A percentile compares a stretch with the other conserved stretches of the same genome.
phyloP scores from a whole-genome alignment of 768 basidiomycete genomes.

The Rhizopogon salebrosus region DNA sequence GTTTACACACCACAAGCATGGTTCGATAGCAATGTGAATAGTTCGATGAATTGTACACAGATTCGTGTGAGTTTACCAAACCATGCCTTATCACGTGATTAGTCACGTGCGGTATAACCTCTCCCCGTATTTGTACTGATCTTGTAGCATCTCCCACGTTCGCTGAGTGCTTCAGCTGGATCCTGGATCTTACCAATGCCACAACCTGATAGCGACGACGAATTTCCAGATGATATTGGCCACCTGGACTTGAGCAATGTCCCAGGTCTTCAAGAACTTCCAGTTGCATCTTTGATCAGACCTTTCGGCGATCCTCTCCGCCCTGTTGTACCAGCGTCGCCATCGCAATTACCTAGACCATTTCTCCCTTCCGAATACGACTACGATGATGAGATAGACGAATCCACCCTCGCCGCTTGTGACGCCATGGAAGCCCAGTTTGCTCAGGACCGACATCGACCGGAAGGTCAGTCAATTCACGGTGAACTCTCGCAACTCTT shows the following conservation, averaged over 20 bases:
- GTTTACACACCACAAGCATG: too few relatives aligned
- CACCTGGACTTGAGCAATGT: slow-evolving; percentile 41
- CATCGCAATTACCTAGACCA: neutral
- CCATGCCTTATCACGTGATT: too few relatives aligned
- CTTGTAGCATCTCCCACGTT: too few relatives aligned
- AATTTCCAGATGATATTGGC: slow-evolving; percentile 54
- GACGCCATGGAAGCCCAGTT: neutral
- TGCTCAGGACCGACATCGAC: neutral
- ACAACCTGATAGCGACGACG: slow-evolving; percentile 33
- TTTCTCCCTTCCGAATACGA: neutral
- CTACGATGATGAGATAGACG: neutral
- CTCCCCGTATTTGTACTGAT: too few relatives aligned
- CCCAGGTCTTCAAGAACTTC: slow-evolving; percentile 23
- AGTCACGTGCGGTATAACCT: too few relatives aligned
- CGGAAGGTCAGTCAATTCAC: neutral
- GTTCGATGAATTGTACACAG: too few relatives aligned
- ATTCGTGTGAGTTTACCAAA: too few relatives aligned
- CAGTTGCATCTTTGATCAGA: neutral
- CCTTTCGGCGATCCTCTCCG: neutral
- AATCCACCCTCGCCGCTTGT: neutral
- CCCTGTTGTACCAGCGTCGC: neutral
- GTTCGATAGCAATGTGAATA: too few relatives aligned
- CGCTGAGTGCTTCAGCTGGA: too few relatives aligned
- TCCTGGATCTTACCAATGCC: slow-evolving; percentile 15
- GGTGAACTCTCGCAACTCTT: neutral